A percentile compares a stretch with the other conserved stretches of the same genome.
Evolutionary conservation across 139 green algal species (phyloP).

Genomic region (Haematococcus lacustris): DNA sequence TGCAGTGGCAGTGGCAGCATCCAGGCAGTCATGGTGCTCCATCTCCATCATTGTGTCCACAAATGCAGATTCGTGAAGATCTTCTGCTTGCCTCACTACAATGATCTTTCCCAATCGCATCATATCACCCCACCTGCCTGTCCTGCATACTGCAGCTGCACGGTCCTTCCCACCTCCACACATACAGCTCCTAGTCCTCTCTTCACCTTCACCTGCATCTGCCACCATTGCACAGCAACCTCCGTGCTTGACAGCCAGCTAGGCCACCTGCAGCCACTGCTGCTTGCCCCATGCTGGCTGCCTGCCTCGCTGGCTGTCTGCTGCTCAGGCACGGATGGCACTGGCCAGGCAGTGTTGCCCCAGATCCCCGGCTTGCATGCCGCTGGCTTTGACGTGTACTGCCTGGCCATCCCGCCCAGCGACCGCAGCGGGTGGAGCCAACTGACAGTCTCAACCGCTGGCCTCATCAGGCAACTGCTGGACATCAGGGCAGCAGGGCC

Average conservation of each 20-base stretch:
- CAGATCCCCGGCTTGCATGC: constrained; percentile 35
- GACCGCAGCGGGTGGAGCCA: constrained; percentile 41
- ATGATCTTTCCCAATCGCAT: neutral
- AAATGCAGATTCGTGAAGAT: too few species aligned
- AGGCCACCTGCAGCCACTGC: neutral
- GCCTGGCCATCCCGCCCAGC: constrained; percentile 31
- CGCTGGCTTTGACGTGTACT: constrained; percentile 46
- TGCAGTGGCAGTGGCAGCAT: neutral
- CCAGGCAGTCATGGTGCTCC: too few species aligned
- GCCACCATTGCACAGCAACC: neutral
- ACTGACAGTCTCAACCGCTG: constrained; percentile 14
- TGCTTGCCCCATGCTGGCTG: neutral
- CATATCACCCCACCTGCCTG: neutral
- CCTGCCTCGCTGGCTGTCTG: neutral
- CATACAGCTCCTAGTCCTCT: neutral
- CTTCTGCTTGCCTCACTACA: too few species aligned
- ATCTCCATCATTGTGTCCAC: too few species aligned
- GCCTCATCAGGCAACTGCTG: neutral
- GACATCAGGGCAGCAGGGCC: neutral
- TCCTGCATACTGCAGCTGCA: neutral
- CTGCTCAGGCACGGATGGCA: constrained; percentile 58
- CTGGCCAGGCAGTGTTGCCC: constrained; percentile 46
- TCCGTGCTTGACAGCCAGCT: neutral
- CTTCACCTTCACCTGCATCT: neutral
- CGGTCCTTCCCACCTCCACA: neutral